These are phyloP conservation scores for Podosphaera xanthii DNA, from an alignment of 2,329 filamentous ascomycete species.

Conservation along the genomic window DNA sequence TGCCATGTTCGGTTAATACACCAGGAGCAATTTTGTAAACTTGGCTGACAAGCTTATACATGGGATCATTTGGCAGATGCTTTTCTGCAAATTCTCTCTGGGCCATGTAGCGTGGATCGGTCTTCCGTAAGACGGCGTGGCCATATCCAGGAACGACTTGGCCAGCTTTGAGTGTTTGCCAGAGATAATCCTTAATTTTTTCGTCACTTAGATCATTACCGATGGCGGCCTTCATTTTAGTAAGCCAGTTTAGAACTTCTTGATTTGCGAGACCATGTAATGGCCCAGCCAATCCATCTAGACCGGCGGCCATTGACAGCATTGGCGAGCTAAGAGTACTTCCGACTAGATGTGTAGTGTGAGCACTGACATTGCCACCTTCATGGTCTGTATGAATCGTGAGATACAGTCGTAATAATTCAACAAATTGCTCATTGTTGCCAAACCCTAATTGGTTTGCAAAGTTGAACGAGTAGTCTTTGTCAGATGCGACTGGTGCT, in stretches of 20 bases:
- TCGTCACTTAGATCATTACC: conserved; percentile 90
- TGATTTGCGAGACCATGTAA: conserved; percentile 99
- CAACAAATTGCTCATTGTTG: conserved; percentile 86
- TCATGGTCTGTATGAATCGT: conserved; percentile 99
- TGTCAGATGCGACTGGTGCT: conserved; percentile 83
- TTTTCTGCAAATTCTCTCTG: conserved; percentile 82
- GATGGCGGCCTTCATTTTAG: conserved; percentile 90
- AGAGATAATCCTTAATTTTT: conserved; percentile 96
- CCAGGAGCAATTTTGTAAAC: conserved; percentile 99
- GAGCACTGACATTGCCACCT: conserved; percentile 94
- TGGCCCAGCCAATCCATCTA: conserved; percentile 93
- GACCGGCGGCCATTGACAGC: conserved; percentile 85
- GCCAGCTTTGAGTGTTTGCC: conserved; percentile 85
- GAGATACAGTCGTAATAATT: conserved; percentile 96
- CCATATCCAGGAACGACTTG: conserved; percentile 96
- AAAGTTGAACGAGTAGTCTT: conserved; percentile 99
- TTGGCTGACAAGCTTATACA: conserved; percentile 99
- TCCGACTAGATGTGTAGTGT: conserved; percentile 96
- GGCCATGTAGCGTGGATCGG: conserved; percentile 93
- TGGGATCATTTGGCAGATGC: conserved; percentile 32
- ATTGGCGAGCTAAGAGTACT: conserved; percentile 91
- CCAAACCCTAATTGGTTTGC: conserved; percentile 97
- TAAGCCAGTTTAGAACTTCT: conserved; percentile 97
- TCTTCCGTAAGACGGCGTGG: conserved; percentile 98
- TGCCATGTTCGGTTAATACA: conserved; percentile 97